Base-by-base conservation (phyloP, 139 green algal species). In the Chlamydomonas applanata region DNA sequence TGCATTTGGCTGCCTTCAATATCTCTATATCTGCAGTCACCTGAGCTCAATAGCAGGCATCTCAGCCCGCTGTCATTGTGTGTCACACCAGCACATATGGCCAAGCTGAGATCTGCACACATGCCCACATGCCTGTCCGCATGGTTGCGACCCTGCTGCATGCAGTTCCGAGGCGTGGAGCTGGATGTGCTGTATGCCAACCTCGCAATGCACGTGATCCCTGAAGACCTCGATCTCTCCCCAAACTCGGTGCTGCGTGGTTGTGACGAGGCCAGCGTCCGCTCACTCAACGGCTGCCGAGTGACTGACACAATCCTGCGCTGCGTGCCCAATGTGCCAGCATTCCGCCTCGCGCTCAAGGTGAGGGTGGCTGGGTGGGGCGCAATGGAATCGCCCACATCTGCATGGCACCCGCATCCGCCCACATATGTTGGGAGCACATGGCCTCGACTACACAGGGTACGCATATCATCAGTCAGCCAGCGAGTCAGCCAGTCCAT, bases 111-210 rank as follows among this genome's bases (percentile, higher is more conserved):
- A 68, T 16, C 22, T 27, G 4, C 60, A 68, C 60, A 40, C 29
- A 46, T 35, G 30, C 27, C 0, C 64, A 30, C 60, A 36, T 27
- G 40, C 60, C 35, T 29, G 52, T 5, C 14, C 20, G 27, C 34
- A n/a, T n/a, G n/a, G n/a, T n/a, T n/a, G n/a, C n/a, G n/a, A n/a
- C n/a, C n/a, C n/a, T n/a, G n/a, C n/a, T n/a, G n/a, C n/a, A 11
- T 56, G 71, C 88, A 95, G 87, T 96, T 97, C 69, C 72, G 71
- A 17, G 95, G 93, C 71, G 93, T 98, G 49, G 84, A 87, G 61
- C 92, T 99, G 36, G 95, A 99, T 78, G 77, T 99, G 78, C 84
- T 98, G 75, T 99, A 97, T 60, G 93, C 91, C 0, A 79, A 76
- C 11, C 80, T 98, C 25, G 66, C 83, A 2, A 60, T 90, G 16